Base-by-base conservation (phyloP, 2,329 filamentous ascomycete species). In the Sclerotinia minor region DNA sequence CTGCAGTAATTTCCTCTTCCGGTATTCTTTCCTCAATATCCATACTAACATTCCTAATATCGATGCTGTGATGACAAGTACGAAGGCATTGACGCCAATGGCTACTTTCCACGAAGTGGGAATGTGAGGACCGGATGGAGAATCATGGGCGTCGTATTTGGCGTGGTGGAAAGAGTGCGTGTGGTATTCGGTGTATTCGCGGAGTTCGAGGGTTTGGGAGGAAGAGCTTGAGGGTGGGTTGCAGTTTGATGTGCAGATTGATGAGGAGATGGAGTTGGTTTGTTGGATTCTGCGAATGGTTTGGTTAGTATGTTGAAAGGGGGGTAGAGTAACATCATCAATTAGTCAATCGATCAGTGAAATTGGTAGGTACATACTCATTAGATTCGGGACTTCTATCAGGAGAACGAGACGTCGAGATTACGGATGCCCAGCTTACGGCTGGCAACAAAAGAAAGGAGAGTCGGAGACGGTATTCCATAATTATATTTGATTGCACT, bases 51-150 rank as follows among this genome's bases (percentile, higher is more conserved):
- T 67, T 32, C 65, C 58, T 3, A 67, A 53, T 49, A 64, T 64
- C 29, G 29, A 64, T 13, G 59, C 57, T 8, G 65, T 67, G 6
- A 67, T 67, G 11, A 64, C 21, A 6, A 67, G 50, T 24, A 67
- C 65, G n/a, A 67, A 67, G n/a, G 59, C 58, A 15, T 67, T 64
- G 4, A 67, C 65, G 6, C 57, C 65, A 49, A 67, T 55, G 8
- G 65, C 65, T 8, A 67, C 65, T 32, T 67, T 67, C 58, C 59
- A 67, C 21, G 65, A 64, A 6, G 65, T 67, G 38, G 65, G 65
- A 9, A 67, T 63, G 38, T 55, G 59, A 26, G 65, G 65, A 6
- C 49, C 11, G 21, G 35, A 13, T 44, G 35, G 57, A 26, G 65
- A 44, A 11, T 54, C 26, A 11, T 38, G 61, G 2, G 26, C 24